Base-by-base conservation (phyloP, 495 filamentous ascomycete species). In the Corynascus novoguineensis region DNA sequence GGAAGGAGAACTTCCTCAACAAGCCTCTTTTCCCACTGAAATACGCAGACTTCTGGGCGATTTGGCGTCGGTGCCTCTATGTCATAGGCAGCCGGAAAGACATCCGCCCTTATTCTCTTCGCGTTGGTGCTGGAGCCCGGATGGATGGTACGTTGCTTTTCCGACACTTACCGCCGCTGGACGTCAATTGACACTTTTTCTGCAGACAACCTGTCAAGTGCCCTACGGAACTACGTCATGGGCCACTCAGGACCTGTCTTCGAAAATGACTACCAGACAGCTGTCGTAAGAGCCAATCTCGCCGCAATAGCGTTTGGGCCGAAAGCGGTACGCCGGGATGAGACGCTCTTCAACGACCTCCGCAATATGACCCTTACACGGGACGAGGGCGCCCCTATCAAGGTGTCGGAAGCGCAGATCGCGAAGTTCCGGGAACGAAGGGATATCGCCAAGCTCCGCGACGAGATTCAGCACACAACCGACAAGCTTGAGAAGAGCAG, bases 1-100 rank as follows among this genome's bases (percentile, higher is more conserved):
- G n/a, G 57, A 59, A 59, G 49, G 27, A 48, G 48, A 38, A 49
- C 37, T 53, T 59, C 49, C 50, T 59, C 10, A 40, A 59, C 24
- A n/a, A 53, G 50, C 49, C 40, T 29, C 44, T 59, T 42, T 59
- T 59, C 44, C 57, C 28, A 53, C 22, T 54, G 21, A 48, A 21
- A 27, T 59, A 59, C 28, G 2, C 9, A 35, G 35, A 41, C 15
- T 59, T 59, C 28, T 40, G 14, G 12, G 49, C 17, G 21, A 21
- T 59, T 17, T 54, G 21, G 40, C 9, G 2, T 10, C 40, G 24
- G 49, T 53, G 40, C 57, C 44, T 53, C 49, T 31, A 31, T 40
- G n/a, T 59, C 31, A 47, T 54, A 40, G 57, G 57, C 21, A 22
- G 40, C 50, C 24, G 25, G n/a, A 53, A 38, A 24, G 12, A 21